Base-by-base conservation (phyloP, 108 stramenopile species). In the Nannochloropsis salina region DNA sequence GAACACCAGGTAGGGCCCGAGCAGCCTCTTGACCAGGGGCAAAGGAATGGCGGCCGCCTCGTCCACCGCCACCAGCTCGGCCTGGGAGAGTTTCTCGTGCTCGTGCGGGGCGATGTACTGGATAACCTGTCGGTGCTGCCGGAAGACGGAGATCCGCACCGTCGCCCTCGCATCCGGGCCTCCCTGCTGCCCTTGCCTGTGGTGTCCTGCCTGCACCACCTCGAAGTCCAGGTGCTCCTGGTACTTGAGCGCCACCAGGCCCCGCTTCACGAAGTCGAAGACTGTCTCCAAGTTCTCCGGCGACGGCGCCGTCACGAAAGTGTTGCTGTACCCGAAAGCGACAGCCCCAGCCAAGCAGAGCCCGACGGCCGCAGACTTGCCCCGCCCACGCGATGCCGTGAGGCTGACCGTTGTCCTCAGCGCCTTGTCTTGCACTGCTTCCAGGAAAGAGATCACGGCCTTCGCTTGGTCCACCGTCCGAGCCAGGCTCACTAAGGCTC, bases 21-120 rank as follows among this genome's bases (percentile, higher is more conserved):
- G 93, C 47, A 99, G 89, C 44, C 85, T 89, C 22, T 95, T 88
- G 40, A 99, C 96, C 51, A 97, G 84, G 1, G 99, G 99, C 44
- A 99, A 93, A 20, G 99, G 99, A 84, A 99, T 98, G 11, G 99
- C 99, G 44, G 99, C 99, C 11, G 99, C 99, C 91, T 99, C 99
- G 87, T 99, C 99, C 83, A 99, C 92, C 4, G 96, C 97, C 10
- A 99, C 94, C 83, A 98, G 93, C 87, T 99, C 99, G 4, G 97
- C 95, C 31, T 95, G 95, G 15, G 94, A 91, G 85, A 99, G 95
- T 86, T 95, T 95, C 84, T 95, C 95, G 74, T 93, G 90, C 45
- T 96, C 95, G 79, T 89, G 86, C 1, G 97, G 94, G 18, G 84
- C 21, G 80, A 97, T 93, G 91, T 97, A 99, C 88, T 96, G 94